Base-by-base conservation (phyloP, 176 grass and related monocot species). In the Phoenix dactylifera region DNA sequence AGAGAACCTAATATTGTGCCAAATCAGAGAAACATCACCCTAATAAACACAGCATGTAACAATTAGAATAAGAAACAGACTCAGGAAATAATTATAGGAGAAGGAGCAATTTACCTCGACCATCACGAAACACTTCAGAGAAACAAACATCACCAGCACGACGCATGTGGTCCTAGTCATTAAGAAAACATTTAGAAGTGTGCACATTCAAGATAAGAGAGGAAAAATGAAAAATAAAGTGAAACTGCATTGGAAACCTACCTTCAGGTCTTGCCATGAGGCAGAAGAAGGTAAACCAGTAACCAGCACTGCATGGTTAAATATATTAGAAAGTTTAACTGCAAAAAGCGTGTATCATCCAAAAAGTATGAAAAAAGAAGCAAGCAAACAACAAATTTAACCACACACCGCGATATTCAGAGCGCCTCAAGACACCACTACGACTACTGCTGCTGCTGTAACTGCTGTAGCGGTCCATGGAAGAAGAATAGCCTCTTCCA, bases 221-320 rank as follows among this genome's bases (percentile, higher is more conserved):
- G 28, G 28, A 30, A 6, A 30, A 30, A 6, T 6, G 5, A 30
- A 30, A 30, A 30, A 30, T 30, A 30, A 30, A 30, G 28, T 1
- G 28, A 30, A 73, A 39, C 57, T 60, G 26, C 20, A 30, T 30
- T 30, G 28, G 28, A 30, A 30, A 4, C 28, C 28, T 30, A 97
- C 93, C 93, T 97, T 97, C 48, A 97, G 68, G 66, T 97, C 93
- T 78, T 98, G 93, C 93, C 93, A 98, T 15, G 93, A 98, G 22
- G 87, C 93, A 85, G 93, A 92, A 64, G 87, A 92, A 78, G 93
- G 93, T 53, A 98, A 61, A 49, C 93, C 93, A 44, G 70, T 76
- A 32, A 97, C 84, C 68, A 85, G 56, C 59, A 97, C 93, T 97
- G 70, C 69, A 73, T 18, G 61, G 4, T 39, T 64, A 39, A 19